Evolutionary conservation across 2,329 filamentous ascomycete genomes (phyloP), one percentile per base, ranked within the genome.

Genomic region (Talaromyces piceae): DNA sequence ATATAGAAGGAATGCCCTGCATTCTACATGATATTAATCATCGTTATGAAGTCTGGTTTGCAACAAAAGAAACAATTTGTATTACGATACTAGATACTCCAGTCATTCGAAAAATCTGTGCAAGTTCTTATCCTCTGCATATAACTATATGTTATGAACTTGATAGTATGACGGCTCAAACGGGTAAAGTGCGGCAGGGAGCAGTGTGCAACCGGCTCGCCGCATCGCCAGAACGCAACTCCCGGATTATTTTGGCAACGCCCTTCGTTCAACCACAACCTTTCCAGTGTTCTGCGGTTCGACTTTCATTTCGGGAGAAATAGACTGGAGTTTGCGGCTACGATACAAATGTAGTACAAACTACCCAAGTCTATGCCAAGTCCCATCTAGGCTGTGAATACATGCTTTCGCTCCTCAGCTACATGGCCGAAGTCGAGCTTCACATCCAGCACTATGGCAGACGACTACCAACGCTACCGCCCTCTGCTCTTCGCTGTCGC

Each of bases 401-500:
- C 23, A 22, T n/a, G 39, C 20, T 25, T 30, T 30, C 13, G 28
- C 39, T 12, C 39, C 11, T 25, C 20, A 23, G 39, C 39, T 43
- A 18, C 11, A 43, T 43, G 39, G 23, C 23, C 23, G 20, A 12
- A 43, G 13, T 43, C 25, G 39, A 43, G n/a, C 13, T 22, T 7
- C 7, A 23, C 39, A 25, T 16, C 39, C 39, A 25, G 7, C 33
- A 18, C 22, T 16, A 53, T 53, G 51, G 46, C 49, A 26, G 51
- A 53, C 41, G 51, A 53, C 39, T 49, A 53, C 27, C 45, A 67
- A 49, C 68, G 67, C 50, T 72, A 72, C 50, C 69, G 68, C 47
- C 70, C 70, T 23, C 57, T 66, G 27, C 58, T 73, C 22, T 71
- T 70, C 59, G 59, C 72, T n/a, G 61, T 71, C 33, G 67, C 70